These are phyloP conservation scores for Mortierella sp. DNA, from an alignment of 371 early-diverging fungal species.

Conservation along the genomic window DNA sequence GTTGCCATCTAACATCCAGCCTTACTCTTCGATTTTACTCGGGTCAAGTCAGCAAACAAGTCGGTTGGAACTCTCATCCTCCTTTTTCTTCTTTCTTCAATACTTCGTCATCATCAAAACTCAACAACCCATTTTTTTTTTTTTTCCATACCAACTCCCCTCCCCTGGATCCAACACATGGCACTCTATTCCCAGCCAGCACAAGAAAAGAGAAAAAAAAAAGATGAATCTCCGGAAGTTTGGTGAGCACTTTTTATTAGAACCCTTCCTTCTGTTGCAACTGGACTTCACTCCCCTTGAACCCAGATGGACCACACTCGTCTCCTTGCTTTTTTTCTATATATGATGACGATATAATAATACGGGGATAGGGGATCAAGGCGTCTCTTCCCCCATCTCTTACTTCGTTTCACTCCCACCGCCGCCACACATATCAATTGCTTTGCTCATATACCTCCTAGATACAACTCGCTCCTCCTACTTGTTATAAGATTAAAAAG, in stretches of 20 bases:
- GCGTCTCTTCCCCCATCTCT: neutral
- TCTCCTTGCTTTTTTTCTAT: neutral
- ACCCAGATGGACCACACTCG: neutral
- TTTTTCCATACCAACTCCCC: neutral
- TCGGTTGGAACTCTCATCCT: neutral
- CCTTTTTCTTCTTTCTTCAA: neutral
- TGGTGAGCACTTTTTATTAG: slow-evolving; percentile 7
- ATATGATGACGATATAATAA: neutral
- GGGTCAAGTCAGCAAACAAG: neutral
- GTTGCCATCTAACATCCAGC: neutral
- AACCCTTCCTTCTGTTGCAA: neutral
- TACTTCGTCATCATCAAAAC: neutral
- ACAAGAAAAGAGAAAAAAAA: neutral
- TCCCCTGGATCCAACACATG: slow-evolving; percentile 4
- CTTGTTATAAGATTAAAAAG: neutral
- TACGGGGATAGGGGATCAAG: neutral
- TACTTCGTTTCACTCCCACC: neutral
- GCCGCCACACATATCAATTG: neutral
- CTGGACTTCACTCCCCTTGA: neutral
- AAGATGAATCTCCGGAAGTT: slow-evolving; percentile 16
- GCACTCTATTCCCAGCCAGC: slow-evolving; percentile 1
- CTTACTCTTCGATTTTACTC: neutral
- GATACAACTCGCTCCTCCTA: neutral
- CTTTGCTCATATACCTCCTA: neutral
- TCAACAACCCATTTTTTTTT: neutral